Conservation (phyloP, 768 basidiomycete genomes). For the Agaricus subrufescens region DNA sequence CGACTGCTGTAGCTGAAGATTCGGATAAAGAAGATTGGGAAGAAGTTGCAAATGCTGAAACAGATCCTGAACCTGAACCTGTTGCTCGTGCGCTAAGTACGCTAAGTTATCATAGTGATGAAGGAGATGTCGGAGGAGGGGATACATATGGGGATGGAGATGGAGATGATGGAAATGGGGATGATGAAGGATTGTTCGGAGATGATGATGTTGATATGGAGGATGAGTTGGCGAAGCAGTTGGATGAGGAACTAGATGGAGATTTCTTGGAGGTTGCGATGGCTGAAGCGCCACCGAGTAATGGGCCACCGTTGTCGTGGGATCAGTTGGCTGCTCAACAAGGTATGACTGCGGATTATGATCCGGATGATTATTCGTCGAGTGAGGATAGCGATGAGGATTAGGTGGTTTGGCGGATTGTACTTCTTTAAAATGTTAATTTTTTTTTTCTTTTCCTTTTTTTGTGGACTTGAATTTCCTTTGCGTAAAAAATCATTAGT, state of each 20-base stretch:
- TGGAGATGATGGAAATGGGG: not conserved
- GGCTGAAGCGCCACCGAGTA: not conserved
- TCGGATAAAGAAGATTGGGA: slow-evolving; percentile 16
- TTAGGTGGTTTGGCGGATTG: not conserved
- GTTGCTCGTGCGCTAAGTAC: not conserved
- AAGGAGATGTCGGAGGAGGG: slow-evolving; percentile 4
- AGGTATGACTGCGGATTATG: slow-evolving; percentile 2
- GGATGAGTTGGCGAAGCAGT: slow-evolving; percentile 9
- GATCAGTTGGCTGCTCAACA: slow-evolving; percentile 5
- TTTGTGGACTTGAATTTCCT: too few species aligned
- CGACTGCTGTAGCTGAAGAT: slow-evolving; percentile 4
- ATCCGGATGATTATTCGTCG: slow-evolving; percentile 11
- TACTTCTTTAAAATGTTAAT: not conserved
- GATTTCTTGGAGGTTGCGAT: slow-evolving; percentile 10
- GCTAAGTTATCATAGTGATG: slow-evolving; percentile 6
- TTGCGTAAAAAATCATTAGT: too few species aligned
- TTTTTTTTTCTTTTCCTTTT: too few species aligned
- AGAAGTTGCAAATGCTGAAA: slow-evolving; percentile 8
- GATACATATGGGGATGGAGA: slow-evolving; percentile 6
- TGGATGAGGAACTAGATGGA: slow-evolving; percentile 10
- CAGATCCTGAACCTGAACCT: not conserved
- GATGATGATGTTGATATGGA: slow-evolving; percentile 9
- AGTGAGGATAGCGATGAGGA: slow-evolving; percentile 14
- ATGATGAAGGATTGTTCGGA: slow-evolving; percentile 13
- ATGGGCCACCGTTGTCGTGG: slow-evolving; percentile 12